Base-by-base conservation (phyloP, 208 protist genomes). In the Phytomonas sp. region DNA sequence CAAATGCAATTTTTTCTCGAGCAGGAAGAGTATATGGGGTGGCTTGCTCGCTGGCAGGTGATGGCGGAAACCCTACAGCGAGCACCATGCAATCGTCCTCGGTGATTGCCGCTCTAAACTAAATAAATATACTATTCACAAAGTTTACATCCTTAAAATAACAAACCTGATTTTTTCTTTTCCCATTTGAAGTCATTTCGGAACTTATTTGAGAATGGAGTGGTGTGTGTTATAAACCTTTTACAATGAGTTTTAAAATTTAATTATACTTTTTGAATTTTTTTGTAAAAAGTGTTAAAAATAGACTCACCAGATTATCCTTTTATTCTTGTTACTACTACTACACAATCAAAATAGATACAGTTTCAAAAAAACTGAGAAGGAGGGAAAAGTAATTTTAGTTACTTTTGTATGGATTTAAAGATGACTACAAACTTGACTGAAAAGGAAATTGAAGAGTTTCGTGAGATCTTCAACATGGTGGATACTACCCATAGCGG, bases 401-500 rank as follows among this genome's bases (percentile, higher is more conserved):
- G 3, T 62, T 30, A 62, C n/a, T 37, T 37, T 37, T 37, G 34
- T 37, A 11, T 8, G 8, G 8, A 3, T 8, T 37, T 14, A 65
- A 64, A 16, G 32, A 81, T 75, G 33, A 77, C 74, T 42, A 66
- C 78, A 29, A 60, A 77, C 29, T 76, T 95, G 23, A 81, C 76
- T 19, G 80, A 89, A 30, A 81, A 84, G 74, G 88, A 95, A 66
- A 45, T 91, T 33, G 69, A 80, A 29, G 91, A 97, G 78, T 95
- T 97, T 66, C 89, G 90, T 34, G 94, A 98, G 73, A 96, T 97
- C 69, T 98, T 98, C 72, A 80, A 94, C 71, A 85, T 98, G 16
- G 86, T 97, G 19, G 91, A 96, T 73, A 74, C 89, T 10, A 82
- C 94, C n/a, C 79, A 82, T 30, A 77, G 60, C 62, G 89, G 88